Percentiles rank a stretch among this genome's conserved stretches.
These are phyloP conservation scores for Pyrenophora graminea DNA, from an alignment of 2,329 filamentous ascomycete species.

Conservation along the genomic window DNA sequence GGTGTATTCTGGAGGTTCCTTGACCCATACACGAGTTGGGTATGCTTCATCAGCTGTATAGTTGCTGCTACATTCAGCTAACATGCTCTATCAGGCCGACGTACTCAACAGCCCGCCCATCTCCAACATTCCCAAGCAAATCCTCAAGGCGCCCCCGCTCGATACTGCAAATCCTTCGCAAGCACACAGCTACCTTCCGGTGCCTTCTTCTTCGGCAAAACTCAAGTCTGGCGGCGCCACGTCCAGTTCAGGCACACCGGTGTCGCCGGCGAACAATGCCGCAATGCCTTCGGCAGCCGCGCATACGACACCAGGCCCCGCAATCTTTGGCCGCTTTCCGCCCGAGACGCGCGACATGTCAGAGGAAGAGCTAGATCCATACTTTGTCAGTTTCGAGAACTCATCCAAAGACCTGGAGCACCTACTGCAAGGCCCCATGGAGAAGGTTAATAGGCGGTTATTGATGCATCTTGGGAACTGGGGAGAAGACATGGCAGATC, in stretches of 20 bases:
- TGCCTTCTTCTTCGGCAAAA: slow-evolving; percentile 84
- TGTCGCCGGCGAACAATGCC: slow-evolving; percentile 57
- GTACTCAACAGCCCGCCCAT: slow-evolving; percentile 92
- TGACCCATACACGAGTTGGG: slow-evolving; percentile 98
- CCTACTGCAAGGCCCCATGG: slow-evolving; percentile 88
- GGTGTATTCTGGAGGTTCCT: slow-evolving; percentile 98
- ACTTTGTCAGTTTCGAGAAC: slow-evolving; percentile 90
- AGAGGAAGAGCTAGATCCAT: slow-evolving; percentile 91
- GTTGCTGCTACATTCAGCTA: background rate
- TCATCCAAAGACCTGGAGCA: slow-evolving; percentile 90
- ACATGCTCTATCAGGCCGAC: slow-evolving; percentile 69
- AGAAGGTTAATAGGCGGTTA: slow-evolving; percentile 91
- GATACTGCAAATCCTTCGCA: slow-evolving; percentile 89
- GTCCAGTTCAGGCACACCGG: slow-evolving; percentile 57
- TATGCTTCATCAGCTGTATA: slow-evolving; percentile 50
- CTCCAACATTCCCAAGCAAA: slow-evolving; percentile 88
- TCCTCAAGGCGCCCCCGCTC: slow-evolving; percentile 91
- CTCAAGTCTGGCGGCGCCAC: slow-evolving; percentile 63
- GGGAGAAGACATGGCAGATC: slow-evolving; percentile 84
- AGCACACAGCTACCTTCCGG: slow-evolving; percentile 83
- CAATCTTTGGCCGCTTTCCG: slow-evolving; percentile 79
- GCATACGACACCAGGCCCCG: slow-evolving; percentile 62
- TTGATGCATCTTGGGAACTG: slow-evolving; percentile 82
- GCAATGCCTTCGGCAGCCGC: slow-evolving; percentile 59
- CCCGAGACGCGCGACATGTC: slow-evolving; percentile 74